Evolutionary conservation across 176 grass and related monocot species (phyloP).

Genomic region (Carex scoparia): DNA sequence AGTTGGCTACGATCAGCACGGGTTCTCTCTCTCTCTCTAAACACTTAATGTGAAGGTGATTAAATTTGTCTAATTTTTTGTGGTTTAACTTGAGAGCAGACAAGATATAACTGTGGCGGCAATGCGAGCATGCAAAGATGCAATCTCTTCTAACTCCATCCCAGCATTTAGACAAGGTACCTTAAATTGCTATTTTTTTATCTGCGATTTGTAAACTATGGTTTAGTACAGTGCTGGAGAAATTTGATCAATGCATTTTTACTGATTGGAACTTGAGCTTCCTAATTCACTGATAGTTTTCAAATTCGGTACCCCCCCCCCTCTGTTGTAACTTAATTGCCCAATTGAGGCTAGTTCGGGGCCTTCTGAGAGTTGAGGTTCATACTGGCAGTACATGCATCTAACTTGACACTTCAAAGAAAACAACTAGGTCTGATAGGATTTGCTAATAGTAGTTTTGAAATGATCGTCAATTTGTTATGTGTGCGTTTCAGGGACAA

Average conservation of each 20-base stretch:
- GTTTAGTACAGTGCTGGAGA: not conserved
- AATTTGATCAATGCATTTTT: not conserved
- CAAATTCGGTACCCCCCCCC: not conserved
- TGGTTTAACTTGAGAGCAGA: constrained; percentile 6
- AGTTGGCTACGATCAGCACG: constrained; percentile 96
- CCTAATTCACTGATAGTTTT: not conserved
- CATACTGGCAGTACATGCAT: not conserved
- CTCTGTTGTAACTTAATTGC: not conserved
- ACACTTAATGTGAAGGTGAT: not conserved
- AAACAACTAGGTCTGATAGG: not conserved
- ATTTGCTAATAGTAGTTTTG: not conserved
- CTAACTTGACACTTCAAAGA: not conserved
- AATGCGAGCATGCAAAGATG: constrained; percentile 84
- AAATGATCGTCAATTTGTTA: not conserved
- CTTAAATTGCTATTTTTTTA: not conserved
- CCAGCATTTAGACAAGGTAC: constrained; percentile 82
- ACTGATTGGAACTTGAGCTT: not conserved
- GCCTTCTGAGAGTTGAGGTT: not conserved
- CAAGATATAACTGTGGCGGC: constrained; percentile 85
- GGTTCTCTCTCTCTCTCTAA: constrained; percentile 22
- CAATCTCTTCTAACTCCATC: constrained; percentile 96
- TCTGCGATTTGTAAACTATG: not conserved
- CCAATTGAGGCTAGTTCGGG: not conserved
- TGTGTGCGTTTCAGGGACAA: constrained; percentile 43
- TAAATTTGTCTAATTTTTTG: not conserved